Conservation (phyloP, 169 alveolate genomes). For the Plasmodium knowlesi region DNA sequence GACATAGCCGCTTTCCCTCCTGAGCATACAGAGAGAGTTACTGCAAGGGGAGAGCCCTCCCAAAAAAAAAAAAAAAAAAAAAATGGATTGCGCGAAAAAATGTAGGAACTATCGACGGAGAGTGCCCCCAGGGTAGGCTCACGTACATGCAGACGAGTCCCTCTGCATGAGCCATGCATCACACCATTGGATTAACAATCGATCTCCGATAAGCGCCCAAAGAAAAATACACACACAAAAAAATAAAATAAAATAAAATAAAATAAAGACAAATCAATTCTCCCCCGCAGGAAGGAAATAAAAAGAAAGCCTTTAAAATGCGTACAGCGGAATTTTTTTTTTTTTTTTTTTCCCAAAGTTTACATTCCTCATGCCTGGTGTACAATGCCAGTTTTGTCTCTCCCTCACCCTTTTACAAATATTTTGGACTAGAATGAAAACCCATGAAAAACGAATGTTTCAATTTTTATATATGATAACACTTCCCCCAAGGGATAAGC, state of each 20-base stretch:
- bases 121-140: background rate
- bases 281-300: background rate
- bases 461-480: background rate
- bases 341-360: background rate
- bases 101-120: background rate
- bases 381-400: background rate
- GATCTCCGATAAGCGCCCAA: background rate
- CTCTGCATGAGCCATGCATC: background rate
- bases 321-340: background rate
- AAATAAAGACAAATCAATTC: background rate
- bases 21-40: background rate
- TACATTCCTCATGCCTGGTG: background rate
- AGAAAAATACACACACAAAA: background rate
- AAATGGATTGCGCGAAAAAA: background rate
- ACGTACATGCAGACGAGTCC: background rate
- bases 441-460: background rate
- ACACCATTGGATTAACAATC: background rate
- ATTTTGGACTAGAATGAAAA: background rate
- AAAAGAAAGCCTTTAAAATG: background rate
- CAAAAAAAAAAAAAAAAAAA: background rate
- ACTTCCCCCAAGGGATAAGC: background rate
- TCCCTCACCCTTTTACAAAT: background rate
- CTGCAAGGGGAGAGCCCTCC: background rate
- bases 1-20: background rate
- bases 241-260: background rate